Evolutionary conservation across 208 protist species (phyloP).

Genomic region (Leishmania lainsoni): DNA sequence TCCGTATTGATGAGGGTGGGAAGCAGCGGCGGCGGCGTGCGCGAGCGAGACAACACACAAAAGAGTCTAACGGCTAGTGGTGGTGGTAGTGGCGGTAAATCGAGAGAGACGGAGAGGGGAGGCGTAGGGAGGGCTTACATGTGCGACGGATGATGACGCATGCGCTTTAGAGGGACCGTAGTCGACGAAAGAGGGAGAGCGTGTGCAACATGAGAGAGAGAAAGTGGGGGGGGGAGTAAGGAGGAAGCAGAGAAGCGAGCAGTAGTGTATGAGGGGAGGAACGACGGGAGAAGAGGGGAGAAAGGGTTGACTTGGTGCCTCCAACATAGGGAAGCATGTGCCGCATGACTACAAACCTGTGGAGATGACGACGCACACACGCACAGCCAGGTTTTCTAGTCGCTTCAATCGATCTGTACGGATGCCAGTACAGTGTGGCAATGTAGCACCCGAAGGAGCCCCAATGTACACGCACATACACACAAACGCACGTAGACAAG

Average conservation of each 20-base stretch:
- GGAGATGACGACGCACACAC: neutral
- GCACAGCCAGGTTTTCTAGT: neutral
- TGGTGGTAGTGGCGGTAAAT: neutral
- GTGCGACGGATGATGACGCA: neutral
- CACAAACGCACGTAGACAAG: neutral
- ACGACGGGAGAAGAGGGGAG: neutral
- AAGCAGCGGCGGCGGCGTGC: no score
- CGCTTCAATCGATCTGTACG: neutral
- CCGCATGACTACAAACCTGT: neutral
- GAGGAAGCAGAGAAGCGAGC: neutral
- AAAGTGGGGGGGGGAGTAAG: no score
- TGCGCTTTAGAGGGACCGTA: neutral
- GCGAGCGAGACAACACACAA: no score
- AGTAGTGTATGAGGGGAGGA: neutral
- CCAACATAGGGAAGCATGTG: neutral
- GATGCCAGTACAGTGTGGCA: neutral
- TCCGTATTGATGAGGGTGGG: neutral
- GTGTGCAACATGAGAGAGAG: neutral
- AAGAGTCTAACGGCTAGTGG: no score
- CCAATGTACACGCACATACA: neutral
- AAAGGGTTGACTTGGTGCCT: neutral
- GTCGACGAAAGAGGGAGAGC: neutral
- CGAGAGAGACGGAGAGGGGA: conserved; percentile 5
- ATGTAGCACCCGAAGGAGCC: neutral
- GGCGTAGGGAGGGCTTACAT: neutral